Evolutionary conservation across 2,329 filamentous ascomycete species (phyloP).

Genomic region (Apiospora marii): DNA sequence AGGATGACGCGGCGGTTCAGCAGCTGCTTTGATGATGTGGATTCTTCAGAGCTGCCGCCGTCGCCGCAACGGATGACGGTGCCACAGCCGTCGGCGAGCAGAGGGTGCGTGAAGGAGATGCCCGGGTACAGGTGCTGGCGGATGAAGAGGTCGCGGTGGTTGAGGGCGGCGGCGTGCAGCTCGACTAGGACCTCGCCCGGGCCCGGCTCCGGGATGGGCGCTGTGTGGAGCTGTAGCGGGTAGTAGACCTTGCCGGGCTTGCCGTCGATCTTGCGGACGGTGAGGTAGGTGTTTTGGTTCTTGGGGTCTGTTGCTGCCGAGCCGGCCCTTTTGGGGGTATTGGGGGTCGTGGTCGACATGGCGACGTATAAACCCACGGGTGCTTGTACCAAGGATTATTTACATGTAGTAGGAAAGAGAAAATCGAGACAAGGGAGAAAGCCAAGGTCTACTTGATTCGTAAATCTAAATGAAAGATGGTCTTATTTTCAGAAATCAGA

Average conservation of each 20-base stretch:
- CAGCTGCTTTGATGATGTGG: slow-evolving; percentile 56
- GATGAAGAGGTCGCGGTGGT: slow-evolving; percentile 95
- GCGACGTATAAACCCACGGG: too few relatives aligned
- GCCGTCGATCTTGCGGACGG: slow-evolving; percentile 74
- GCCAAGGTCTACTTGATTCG: too few relatives aligned
- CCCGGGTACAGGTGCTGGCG: slow-evolving; percentile 91
- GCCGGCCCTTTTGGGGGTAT: not conserved
- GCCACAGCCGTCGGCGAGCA: slow-evolving; percentile 86
- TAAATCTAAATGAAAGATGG: not conserved
- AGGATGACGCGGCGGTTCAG: slow-evolving; percentile 77
- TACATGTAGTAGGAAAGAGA: too few relatives aligned
- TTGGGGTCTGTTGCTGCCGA: not conserved
- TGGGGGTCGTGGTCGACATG: not conserved
- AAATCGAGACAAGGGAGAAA: too few relatives aligned
- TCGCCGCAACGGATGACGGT: slow-evolving; percentile 69
- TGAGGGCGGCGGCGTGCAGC: slow-evolving; percentile 82
- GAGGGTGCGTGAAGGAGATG: slow-evolving; percentile 78
- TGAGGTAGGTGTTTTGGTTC: slow-evolving; percentile 53
- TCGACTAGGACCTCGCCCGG: slow-evolving; percentile 76
- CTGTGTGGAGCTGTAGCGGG: slow-evolving; percentile 69
- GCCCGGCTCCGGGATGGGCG: slow-evolving; percentile 69
- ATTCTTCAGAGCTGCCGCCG: slow-evolving; percentile 56
- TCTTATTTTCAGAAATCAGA: not conserved
- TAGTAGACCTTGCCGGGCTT: slow-evolving; percentile 92
- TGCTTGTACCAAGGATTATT: too few relatives aligned